Evolutionary conservation across 208 protist genomes (phyloP).

Genomic region (Blechomonas ayalai): DNA sequence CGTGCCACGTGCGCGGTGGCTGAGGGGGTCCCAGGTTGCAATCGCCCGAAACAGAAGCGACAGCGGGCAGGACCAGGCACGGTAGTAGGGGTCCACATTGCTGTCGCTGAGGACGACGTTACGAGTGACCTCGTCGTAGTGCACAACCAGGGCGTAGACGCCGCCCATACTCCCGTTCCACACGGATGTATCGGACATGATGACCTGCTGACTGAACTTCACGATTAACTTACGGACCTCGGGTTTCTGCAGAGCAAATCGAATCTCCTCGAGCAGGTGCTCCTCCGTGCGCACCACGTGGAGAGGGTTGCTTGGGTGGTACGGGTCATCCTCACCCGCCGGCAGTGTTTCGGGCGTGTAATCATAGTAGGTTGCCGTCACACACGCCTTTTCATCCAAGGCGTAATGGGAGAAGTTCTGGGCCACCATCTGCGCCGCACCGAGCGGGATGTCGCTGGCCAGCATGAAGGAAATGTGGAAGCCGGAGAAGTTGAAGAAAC

Average conservation of each 20-base stretch:
- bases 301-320: constrained; percentile 4
- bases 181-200: constrained; percentile 33
- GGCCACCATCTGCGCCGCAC: constrained; percentile 49
- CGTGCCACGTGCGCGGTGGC: constrained; percentile 56
- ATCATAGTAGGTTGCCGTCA: constrained; percentile 63
- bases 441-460: constrained; percentile 68
- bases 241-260: constrained; percentile 27
- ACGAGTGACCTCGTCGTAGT: constrained; percentile 44
- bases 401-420: constrained; percentile 79
- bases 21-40: constrained; percentile 43
- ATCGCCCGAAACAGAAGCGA: constrained; percentile 48
- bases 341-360: constrained; percentile 30
- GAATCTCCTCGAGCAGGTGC: constrained; percentile 44
- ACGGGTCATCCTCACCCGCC: constrained; percentile 9
- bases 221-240: constrained; percentile 57
- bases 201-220: constrained; percentile 56
- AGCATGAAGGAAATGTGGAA: constrained; percentile 88
- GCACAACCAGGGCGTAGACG: constrained; percentile 71
- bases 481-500: constrained; percentile 75
- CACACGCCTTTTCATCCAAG: constrained; percentile 50
- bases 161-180: constrained; percentile 80
- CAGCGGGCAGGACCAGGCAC: constrained; percentile 59
- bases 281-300: constrained; percentile 34
- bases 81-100: constrained; percentile 67
- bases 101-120: constrained; percentile 64